These are phyloP conservation scores for Umbelopsis sp. DNA, from an alignment of 192 early-diverging fungal species.

Conservation along the genomic window DNA sequence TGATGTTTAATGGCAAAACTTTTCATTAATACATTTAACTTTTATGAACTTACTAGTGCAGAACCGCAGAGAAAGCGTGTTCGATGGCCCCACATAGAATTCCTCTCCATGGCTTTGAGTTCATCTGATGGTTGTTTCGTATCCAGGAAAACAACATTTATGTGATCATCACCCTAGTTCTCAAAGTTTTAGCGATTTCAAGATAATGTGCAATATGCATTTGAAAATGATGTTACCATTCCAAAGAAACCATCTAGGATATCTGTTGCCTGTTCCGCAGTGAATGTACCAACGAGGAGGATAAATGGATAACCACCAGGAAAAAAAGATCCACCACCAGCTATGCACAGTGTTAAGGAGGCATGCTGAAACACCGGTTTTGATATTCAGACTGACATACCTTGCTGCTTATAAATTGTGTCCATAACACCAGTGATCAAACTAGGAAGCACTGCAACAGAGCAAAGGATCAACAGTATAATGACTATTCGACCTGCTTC, in stretches of 20 bases:
- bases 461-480: conserved; percentile 58
- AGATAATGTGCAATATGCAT: background rate
- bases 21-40: no score
- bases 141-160: conserved; percentile 51
- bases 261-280: conserved; percentile 42
- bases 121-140: conserved; percentile 47
- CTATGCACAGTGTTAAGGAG: background rate
- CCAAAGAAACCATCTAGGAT: conserved; percentile 50
- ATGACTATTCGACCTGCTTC: conserved; percentile 56
- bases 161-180: conserved; percentile 43
- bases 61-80: conserved; percentile 36
- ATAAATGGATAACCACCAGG: conserved; percentile 36
- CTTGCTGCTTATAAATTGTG: conserved; percentile 33
- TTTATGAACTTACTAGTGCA: conserved; percentile 24
- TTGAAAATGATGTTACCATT: conserved; percentile 24
- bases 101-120: conserved; percentile 44
- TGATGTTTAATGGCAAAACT: background rate
- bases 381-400: background rate
- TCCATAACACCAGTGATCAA: conserved; percentile 50
- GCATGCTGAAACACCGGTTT: background rate
- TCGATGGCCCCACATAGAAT: conserved; percentile 45
- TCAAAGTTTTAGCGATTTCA: background rate
- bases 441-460: conserved; percentile 61
- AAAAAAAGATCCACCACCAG: conserved; percentile 32
- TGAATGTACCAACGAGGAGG: conserved; percentile 48